Base-by-base conservation (phyloP, 768 basidiomycete species). In the Jaapia argillacea region DNA sequence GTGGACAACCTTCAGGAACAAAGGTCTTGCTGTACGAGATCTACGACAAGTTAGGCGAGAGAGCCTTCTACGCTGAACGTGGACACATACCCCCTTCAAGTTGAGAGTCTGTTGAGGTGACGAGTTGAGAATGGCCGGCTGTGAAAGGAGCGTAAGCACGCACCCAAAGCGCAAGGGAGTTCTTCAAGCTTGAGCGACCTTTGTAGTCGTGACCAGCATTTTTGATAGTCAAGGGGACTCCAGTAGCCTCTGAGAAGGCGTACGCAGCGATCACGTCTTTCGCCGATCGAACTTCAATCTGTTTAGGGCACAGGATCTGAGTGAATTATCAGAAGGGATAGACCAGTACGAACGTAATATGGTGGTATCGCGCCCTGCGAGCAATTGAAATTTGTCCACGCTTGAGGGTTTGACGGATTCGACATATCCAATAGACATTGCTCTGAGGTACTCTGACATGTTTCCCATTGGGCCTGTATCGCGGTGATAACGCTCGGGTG, bases 391-490 rank as follows among this genome's bases (percentile, higher is more conserved):
- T 43, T 43, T 10, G 25, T 26, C 39, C 27, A 54, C 1, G 59
- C 52, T 1, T 35, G 24, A 6, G 51, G 43, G 33, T 60, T 53
- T 2, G 48, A 18, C 1, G 56, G 54, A 44, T 62, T 41, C 21
- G 24, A 36, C 41, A 50, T 70, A 52, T 74, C 66, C 4, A 79
- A 63, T 2, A 74, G 57, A 48, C 78, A 79, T 26, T 67, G 64
- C 13, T 67, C 60, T 5, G 61, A 58, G 0, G 62, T 63, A 7
- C 56, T 44, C 55, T 77, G 74, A 52, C 78, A 80, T 2, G 71
- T 72, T 47, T 76, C 77, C 72, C 71, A 77, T 48, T 78, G 71
- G 0, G 67, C 53, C 61, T 68, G 21, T 14, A 2, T 5, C 1
- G 16, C 16, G 37, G 24, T 35, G 24, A 25, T 23, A 22, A 22